Evolutionary conservation across 2,329 filamentous ascomycete species (phyloP), one percentile per base, ranked within the genome.

Genomic region (Beauveria brongniartii): DNA sequence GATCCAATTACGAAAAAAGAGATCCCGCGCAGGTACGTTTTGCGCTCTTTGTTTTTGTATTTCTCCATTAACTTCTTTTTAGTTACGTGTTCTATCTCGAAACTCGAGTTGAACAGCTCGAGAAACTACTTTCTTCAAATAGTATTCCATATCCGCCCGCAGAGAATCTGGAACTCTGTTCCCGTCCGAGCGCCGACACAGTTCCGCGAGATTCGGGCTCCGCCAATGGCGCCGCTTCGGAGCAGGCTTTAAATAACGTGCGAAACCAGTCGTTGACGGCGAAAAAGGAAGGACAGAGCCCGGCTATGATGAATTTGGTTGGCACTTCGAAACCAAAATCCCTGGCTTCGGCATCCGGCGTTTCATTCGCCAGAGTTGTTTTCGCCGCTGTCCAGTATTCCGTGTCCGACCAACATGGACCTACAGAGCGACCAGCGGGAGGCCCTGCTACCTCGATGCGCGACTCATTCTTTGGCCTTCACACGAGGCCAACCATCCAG

Each of bases 31-130:
- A 92, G 88, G 79, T 96, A 87, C 77, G 89, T 89, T 37, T 9
- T 10, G 14, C 22, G 10, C n/a, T 28, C 12, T 28, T 20, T 20
- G 4, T 5, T 34, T 24, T 24, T 14, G 26, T 44, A 14, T 22
- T 14, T n/a, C 43, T 9, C 24, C 14, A 22, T 48, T 59, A 26
- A 59, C 34, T 24, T 5, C 5, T 46, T 61, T 62, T 48, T 65
- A 91, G 89, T 73, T 97, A 97, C 78, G 91, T 97, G 54, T 96
- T 90, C 75, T 97, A 96, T 72, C 86, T 97, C 63, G 93, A 97
- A 74, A 90, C 89, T 30, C 83, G 93, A 62, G 85, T 97, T 59
- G 83, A 87, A 64, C 90, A 94, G 74, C 84, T 97, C 34, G 93
- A 97, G 73, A 81, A 82, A 40, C 76, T 94, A 43, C 82, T 97